Conservation (phyloP, 2,329 filamentous ascomycete genomes). For the Talaromyces sp. region DNA sequence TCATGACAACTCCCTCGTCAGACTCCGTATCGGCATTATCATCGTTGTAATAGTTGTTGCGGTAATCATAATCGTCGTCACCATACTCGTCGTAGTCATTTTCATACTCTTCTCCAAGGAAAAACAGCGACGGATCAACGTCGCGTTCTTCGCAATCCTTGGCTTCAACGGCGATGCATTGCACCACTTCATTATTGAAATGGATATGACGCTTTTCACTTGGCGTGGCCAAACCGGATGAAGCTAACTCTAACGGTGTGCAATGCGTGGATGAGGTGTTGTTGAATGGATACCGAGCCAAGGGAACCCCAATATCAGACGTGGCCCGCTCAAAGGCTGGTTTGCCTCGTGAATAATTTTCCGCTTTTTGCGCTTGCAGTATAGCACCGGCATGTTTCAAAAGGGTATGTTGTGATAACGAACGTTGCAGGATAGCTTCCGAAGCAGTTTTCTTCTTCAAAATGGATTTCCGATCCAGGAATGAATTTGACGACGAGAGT, state of each 20-base stretch:
- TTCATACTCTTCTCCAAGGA: conserved; percentile 11
- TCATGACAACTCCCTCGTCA: conserved; percentile 74
- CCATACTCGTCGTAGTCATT: conserved; percentile 63
- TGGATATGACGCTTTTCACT: conserved; percentile 76
- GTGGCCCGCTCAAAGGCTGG: conserved; percentile 55
- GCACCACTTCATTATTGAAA: conserved; percentile 92
- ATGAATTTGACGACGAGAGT: conserved; percentile 60
- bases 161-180: conserved; percentile 88
- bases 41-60: neutral
- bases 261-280: conserved; percentile 42
- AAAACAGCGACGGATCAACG: conserved; percentile 31
- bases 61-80: conserved; percentile 43
- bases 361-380: conserved; percentile 72
- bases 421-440: conserved; percentile 87
- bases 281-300: conserved; percentile 48
- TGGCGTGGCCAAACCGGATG: conserved; percentile 65
- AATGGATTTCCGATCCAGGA: conserved; percentile 78
- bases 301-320: conserved; percentile 64
- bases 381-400: conserved; percentile 84
- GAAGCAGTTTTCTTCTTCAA: conserved; percentile 96
- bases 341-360: conserved; percentile 47
- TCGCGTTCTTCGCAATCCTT: conserved; percentile 66
- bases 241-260: conserved; percentile 60
- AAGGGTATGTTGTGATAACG: conserved; percentile 79
- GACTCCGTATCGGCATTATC: conserved; percentile 58